phyloP scores from a whole-genome alignment of 2,329 filamentous ascomycete species.

The Karstenula rhodostoma region DNA sequence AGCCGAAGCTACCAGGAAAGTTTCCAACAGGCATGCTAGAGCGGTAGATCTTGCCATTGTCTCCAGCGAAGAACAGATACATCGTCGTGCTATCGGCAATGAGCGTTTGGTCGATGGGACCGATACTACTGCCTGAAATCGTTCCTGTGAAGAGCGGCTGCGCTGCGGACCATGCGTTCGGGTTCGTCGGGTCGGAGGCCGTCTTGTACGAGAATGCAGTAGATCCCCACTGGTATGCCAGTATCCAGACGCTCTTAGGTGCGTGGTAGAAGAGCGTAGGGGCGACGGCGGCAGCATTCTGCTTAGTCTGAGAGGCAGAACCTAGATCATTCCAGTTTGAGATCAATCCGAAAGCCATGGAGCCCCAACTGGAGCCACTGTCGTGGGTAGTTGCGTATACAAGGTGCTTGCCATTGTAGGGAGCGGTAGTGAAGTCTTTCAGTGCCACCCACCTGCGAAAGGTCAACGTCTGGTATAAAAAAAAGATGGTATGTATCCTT shows the following conservation, averaged over 20 bases:
- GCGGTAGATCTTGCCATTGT: constrained; percentile 73
- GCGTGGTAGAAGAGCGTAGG: constrained; percentile 70
- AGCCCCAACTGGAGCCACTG: constrained; percentile 59
- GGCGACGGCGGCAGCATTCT: constrained; percentile 60
- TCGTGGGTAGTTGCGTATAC: constrained; percentile 66
- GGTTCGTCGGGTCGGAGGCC: constrained; percentile 64
- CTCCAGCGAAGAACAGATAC: constrained; percentile 73
- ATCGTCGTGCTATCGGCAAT: constrained; percentile 69
- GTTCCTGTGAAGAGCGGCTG: constrained; percentile 66
- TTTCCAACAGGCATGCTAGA: constrained; percentile 68
- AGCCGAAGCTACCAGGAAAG: constrained; percentile 69
- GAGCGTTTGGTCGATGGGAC: constrained; percentile 69
- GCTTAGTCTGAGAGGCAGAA: constrained; percentile 61
- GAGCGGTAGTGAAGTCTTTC: constrained; percentile 68
- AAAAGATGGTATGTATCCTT: too few species aligned
- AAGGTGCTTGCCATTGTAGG: constrained; percentile 66
- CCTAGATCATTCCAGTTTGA: constrained; percentile 62
- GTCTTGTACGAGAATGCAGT: constrained; percentile 68
- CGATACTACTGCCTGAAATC: constrained; percentile 61
- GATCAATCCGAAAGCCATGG: constrained; percentile 66
- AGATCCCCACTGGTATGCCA: constrained; percentile 71
- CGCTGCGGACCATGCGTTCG: constrained; percentile 64
- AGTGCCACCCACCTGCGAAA: constrained; percentile 58
- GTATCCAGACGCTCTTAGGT: constrained; percentile 69
- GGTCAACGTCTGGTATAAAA: background rate